A percentile compares a stretch with the other conserved stretches of the same genome.
These are phyloP conservation scores for Suillus fuscotomentosus DNA, from an alignment of 768 basidiomycete genomes.

Conservation along the genomic window DNA sequence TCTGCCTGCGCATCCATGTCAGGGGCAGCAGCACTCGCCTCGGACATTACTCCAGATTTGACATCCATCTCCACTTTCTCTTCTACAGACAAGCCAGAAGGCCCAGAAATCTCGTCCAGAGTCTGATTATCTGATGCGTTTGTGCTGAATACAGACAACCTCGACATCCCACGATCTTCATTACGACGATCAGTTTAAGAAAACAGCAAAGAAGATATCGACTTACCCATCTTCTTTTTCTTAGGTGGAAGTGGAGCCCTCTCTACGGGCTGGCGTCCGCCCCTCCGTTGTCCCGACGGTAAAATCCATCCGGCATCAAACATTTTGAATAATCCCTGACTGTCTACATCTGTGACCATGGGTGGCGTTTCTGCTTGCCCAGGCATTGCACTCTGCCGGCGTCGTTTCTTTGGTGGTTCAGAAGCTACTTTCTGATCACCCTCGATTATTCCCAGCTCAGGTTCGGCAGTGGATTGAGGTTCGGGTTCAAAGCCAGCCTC, in stretches of 20 bases:
- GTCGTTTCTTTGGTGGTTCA: slow-evolving; percentile 19
- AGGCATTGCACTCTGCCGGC: slow-evolving; percentile 12
- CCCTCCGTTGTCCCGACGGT: slow-evolving; percentile 68
- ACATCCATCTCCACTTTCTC: slow-evolving; percentile 16
- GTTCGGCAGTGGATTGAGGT: slow-evolving; percentile 15
- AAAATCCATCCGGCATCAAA: slow-evolving; percentile 91
- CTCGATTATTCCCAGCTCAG: slow-evolving; percentile 10
- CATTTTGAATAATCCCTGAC: slow-evolving; percentile 68
- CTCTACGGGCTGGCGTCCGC: slow-evolving; percentile 50
- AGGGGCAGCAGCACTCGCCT: neutral
- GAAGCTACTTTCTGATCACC: slow-evolving; percentile 23
- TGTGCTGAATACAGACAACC: slow-evolving; percentile 47
- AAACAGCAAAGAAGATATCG: neutral
- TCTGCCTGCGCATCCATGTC: neutral
- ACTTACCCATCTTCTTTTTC: slow-evolving; percentile 42
- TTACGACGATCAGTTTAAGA: neutral
- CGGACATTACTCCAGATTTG: neutral
- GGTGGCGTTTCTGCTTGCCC: slow-evolving; percentile 44
- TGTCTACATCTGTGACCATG: slow-evolving; percentile 70
- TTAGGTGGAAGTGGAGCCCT: slow-evolving; percentile 47
- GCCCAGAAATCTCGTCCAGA: slow-evolving; percentile 24
- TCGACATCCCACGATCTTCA: slow-evolving; percentile 38
- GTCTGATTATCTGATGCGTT: slow-evolving; percentile 46
- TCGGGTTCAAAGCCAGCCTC: slow-evolving; percentile 24
- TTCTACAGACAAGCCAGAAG: slow-evolving; percentile 21